These are phyloP conservation scores for Cystobasidium onofrii DNA, from an alignment of 768 basidiomycete species.

Conservation along the genomic window DNA sequence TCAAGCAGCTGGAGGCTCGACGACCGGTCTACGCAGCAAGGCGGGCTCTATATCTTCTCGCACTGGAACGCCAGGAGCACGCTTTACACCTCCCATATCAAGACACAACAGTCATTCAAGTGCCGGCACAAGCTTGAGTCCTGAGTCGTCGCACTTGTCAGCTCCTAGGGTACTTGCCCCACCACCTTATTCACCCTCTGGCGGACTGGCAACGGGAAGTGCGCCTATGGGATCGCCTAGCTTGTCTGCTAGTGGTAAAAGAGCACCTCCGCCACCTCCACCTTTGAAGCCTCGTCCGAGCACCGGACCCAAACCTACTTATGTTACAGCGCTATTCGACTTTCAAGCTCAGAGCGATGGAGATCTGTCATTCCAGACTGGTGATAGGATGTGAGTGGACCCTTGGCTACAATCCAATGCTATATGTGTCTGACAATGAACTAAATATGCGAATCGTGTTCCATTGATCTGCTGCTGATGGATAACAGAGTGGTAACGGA, in stretches of 20 bases:
- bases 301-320: conserved; percentile 45
- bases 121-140: neutral
- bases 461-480: neutral
- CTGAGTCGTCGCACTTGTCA: conserved; percentile 47
- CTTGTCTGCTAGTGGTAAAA: conserved; percentile 53
- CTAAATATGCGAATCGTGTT: neutral
- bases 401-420: neutral
- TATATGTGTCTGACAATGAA: neutral
- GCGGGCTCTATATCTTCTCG: conserved; percentile 47
- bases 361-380: conserved; percentile 78
- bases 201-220: conserved; percentile 14
- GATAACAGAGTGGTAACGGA: neutral
- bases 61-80: conserved; percentile 37
- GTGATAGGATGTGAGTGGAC: conserved; percentile 61
- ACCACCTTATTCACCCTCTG: conserved; percentile 47
- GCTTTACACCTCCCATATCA: conserved; percentile 36
- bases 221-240: conserved; percentile 34
- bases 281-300: conserved; percentile 75
- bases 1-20: conserved; percentile 34
- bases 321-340: conserved; percentile 76
- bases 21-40: conserved; percentile 48
- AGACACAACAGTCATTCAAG: conserved; percentile 22
- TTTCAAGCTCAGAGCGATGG: conserved; percentile 85
- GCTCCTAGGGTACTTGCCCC: conserved; percentile 50
- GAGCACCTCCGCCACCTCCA: conserved; percentile 84